phyloP scores from a whole-genome alignment of 2,329 filamentous ascomycete genomes.

The Colletotrichum orbiculare region DNA sequence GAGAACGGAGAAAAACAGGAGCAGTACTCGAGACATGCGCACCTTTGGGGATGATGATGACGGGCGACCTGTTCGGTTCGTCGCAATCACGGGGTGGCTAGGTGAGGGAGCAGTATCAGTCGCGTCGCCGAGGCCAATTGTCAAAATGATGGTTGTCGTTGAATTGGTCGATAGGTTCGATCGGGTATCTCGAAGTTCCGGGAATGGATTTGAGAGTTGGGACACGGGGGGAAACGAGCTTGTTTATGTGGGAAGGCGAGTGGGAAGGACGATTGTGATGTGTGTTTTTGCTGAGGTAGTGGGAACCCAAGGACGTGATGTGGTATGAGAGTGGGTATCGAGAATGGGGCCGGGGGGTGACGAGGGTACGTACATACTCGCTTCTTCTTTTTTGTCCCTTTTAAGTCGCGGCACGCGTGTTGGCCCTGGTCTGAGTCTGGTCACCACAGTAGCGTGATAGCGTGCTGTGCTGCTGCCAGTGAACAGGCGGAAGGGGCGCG shows the following conservation, averaged over 20 bases:
- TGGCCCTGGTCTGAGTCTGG: conserved; percentile 26
- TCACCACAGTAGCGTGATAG: conserved; percentile 34
- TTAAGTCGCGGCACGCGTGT: conserved; percentile 17
- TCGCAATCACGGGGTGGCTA: conserved; percentile 27
- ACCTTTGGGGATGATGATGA: conserved; percentile 36
- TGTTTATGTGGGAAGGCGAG: conserved; percentile 30
- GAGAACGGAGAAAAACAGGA: conserved; percentile 7
- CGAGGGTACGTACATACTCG: conserved; percentile 24
- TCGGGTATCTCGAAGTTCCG: conserved; percentile 13
- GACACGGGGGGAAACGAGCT: conserved; percentile 10
- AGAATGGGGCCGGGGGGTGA: conserved; percentile 10
- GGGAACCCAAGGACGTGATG: conserved; percentile 36
- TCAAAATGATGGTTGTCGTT: neutral
- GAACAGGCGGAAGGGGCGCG: neutral
- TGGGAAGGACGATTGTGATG: conserved; percentile 24
- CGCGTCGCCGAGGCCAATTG: conserved; percentile 30
- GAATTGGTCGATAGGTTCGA: neutral
- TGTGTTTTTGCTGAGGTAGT: conserved; percentile 37
- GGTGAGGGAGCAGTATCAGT: conserved; percentile 14
- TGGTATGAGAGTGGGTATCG: conserved; percentile 35
- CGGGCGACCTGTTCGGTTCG: conserved; percentile 27
- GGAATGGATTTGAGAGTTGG: conserved; percentile 7
- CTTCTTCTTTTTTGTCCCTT: neutral
- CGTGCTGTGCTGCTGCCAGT: conserved; percentile 2
- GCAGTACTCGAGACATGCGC: conserved; percentile 20